These are phyloP conservation scores for Neonectria punicea DNA, from an alignment of 2,329 filamentous ascomycete genomes.

Conservation along the genomic window DNA sequence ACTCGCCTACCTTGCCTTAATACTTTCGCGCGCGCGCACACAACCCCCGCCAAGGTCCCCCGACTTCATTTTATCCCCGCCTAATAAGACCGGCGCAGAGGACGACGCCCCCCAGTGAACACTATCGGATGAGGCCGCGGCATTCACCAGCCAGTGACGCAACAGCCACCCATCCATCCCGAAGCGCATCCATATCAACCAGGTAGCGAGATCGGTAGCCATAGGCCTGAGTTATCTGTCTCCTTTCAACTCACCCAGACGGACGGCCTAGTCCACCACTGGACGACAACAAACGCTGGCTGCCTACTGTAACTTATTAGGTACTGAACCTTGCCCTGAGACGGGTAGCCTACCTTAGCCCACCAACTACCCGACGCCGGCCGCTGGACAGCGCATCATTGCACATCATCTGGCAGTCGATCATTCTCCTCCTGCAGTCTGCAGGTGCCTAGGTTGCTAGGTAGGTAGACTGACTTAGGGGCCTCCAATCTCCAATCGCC, in stretches of 20 bases:
- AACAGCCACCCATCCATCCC: not conserved
- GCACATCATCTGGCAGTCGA: constrained; percentile 24
- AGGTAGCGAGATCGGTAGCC: too few relatives aligned
- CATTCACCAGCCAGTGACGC: constrained; percentile 14
- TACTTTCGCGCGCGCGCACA: not conserved
- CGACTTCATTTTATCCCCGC: not conserved
- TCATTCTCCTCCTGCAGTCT: constrained; percentile 18
- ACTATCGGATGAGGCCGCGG: constrained; percentile 21
- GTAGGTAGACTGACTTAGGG: not conserved
- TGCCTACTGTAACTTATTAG: not conserved
- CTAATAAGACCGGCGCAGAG: not conserved
- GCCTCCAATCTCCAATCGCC: constrained; percentile 27
- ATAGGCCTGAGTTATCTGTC: too few relatives aligned
- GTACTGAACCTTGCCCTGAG: constrained; percentile 4
- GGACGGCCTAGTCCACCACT: not conserved
- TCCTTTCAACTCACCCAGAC: too few relatives aligned
- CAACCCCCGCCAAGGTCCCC: not conserved
- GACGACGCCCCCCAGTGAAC: constrained; percentile 5
- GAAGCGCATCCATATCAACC: constrained; percentile 3
- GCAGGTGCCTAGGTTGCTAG: constrained; percentile 26
- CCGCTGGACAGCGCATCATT: constrained; percentile 23
- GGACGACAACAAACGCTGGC: not conserved
- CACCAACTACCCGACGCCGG: constrained; percentile 25
- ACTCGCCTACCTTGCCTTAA: not conserved
- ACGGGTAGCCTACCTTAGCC: constrained; percentile 26